phyloP scores from a whole-genome alignment of 331 rosid genomes.

The Prunus yedoensis region DNA sequence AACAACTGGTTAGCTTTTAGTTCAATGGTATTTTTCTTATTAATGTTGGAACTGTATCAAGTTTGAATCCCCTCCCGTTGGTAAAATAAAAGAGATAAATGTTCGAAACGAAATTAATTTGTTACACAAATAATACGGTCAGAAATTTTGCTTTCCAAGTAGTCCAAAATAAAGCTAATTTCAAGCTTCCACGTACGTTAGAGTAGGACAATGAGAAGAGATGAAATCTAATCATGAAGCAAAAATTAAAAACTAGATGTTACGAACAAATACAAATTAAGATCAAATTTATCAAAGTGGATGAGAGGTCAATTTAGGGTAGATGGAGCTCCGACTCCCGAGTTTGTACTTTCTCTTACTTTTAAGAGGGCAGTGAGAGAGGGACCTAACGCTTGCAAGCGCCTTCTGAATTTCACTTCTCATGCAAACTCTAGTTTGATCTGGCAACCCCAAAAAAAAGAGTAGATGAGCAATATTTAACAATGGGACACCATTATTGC shows the following conservation, averaged over 20 bases:
- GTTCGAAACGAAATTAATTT: too few species aligned
- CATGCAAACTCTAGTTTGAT: not conserved
- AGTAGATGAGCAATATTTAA: not conserved
- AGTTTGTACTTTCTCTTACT: constrained; percentile 23
- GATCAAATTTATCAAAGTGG: constrained; percentile 22
- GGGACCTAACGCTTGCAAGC: constrained; percentile 13
- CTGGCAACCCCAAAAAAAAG: not conserved
- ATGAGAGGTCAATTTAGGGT: constrained; percentile 9
- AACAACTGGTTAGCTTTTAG: not conserved
- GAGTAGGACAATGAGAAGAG: constrained; percentile 6
- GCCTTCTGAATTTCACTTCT: constrained; percentile 13
- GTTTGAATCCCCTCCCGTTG: too few species aligned
- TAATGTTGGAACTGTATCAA: too few species aligned
- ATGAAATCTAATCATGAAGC: not conserved
- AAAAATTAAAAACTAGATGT: not conserved
- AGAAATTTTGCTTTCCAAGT: not conserved
- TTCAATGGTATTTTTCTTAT: too few species aligned
- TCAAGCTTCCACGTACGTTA: not conserved
- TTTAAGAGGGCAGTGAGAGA: constrained; percentile 27
- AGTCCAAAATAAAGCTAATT: constrained; percentile 1
- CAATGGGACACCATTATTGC: constrained; percentile 90
- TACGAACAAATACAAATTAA: constrained; percentile 1
- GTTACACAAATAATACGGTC: not conserved
- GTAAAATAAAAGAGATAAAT: too few species aligned
- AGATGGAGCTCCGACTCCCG: constrained; percentile 5